These are phyloP conservation scores for Thielaviopsis euricoi DNA, from an alignment of 2,329 filamentous ascomycete genomes.

Conservation along the genomic window DNA sequence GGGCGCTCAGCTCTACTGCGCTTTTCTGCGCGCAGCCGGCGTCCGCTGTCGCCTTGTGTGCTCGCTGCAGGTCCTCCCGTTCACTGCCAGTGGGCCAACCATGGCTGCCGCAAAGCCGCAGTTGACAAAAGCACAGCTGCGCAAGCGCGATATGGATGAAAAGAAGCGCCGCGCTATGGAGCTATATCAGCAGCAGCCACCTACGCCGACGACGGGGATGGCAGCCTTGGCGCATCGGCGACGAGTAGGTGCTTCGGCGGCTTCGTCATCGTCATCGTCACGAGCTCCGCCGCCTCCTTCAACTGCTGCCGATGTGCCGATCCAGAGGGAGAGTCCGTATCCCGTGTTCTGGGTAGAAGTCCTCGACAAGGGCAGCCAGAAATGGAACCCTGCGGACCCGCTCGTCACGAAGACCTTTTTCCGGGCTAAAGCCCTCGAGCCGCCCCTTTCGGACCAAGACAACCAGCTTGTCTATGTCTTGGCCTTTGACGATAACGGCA, in stretches of 20 bases:
- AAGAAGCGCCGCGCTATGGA: constrained; percentile 14
- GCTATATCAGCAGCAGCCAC: constrained; percentile 3
- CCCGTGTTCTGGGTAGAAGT: constrained; percentile 93
- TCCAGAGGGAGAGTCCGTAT: constrained; percentile 52
- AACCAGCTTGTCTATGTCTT: constrained; percentile 74
- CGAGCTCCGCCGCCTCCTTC: not conserved
- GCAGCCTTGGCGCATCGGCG: not conserved
- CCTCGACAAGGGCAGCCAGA: constrained; percentile 70
- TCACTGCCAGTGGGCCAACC: constrained; percentile 36
- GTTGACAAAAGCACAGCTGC: constrained; percentile 15
- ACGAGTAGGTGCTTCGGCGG: not conserved
- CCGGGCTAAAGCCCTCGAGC: constrained; percentile 63
- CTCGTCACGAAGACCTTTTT: constrained; percentile 63
- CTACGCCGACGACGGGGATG: not conserved
- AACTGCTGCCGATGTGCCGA: constrained; percentile 18
- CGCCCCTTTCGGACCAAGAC: constrained; percentile 57
- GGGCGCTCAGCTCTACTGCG: constrained; percentile 81
- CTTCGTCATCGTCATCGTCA: not conserved
- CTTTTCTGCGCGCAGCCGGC: constrained; percentile 65
- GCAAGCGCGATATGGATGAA: constrained; percentile 16
- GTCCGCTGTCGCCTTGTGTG: constrained; percentile 73
- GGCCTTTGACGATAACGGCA: constrained; percentile 66
- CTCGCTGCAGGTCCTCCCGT: constrained; percentile 71
- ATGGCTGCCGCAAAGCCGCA: constrained; percentile 25
- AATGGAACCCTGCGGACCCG: constrained; percentile 81